Percentiles rank a stretch among this genome's conserved stretches.
Evolutionary conservation across 176 grass and related monocot genomes (phyloP).

Genomic region (Metroxylon sagu): DNA sequence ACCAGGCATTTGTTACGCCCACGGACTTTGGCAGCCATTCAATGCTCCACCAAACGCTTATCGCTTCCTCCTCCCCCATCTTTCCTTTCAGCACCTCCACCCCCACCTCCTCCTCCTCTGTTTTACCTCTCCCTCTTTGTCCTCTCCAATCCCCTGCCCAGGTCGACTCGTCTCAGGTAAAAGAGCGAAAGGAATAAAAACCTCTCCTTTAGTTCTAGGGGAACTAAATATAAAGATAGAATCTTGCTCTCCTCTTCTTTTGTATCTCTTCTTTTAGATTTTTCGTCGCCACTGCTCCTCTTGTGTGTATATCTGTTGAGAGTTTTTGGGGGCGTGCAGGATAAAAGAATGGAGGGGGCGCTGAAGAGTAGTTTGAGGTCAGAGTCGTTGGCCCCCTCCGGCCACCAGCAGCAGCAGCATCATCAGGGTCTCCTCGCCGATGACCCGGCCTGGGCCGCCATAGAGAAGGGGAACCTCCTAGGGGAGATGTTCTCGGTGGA

Average conservation of each 20-base stretch:
- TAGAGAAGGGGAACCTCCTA: slow-evolving; percentile 16
- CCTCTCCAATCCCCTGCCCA: neutral
- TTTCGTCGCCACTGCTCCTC: no score
- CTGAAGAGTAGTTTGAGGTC: slow-evolving; percentile 27
- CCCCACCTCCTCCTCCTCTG: slow-evolving; percentile 10
- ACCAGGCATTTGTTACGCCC: slow-evolving; percentile 46
- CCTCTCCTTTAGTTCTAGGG: no score
- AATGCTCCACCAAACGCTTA: slow-evolving; percentile 86
- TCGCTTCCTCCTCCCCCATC: slow-evolving; percentile 27
- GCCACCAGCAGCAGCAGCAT: slow-evolving; percentile 42
- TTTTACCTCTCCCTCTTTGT: neutral
- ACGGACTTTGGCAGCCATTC: slow-evolving; percentile 77
- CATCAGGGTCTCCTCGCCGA: neutral
- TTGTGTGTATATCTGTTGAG: no score
- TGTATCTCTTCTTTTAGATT: slow-evolving; percentile 9
- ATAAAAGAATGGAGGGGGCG: slow-evolving; percentile 33
- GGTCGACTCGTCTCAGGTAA: slow-evolving; percentile 8
- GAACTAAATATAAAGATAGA: slow-evolving; percentile 1
- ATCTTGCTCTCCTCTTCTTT: neutral
- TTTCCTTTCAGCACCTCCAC: slow-evolving; percentile 31
- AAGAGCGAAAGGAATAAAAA: no score
- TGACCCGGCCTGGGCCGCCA: slow-evolving; percentile 10
- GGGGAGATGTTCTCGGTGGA: slow-evolving; percentile 73
- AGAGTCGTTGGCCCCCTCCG: neutral
- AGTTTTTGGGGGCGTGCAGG: slow-evolving; percentile 3